Evolutionary conservation across 2,329 filamentous ascomycete species (phyloP), one percentile per base, ranked within the genome.

Genomic region (Microdochium bolleyi): DNA sequence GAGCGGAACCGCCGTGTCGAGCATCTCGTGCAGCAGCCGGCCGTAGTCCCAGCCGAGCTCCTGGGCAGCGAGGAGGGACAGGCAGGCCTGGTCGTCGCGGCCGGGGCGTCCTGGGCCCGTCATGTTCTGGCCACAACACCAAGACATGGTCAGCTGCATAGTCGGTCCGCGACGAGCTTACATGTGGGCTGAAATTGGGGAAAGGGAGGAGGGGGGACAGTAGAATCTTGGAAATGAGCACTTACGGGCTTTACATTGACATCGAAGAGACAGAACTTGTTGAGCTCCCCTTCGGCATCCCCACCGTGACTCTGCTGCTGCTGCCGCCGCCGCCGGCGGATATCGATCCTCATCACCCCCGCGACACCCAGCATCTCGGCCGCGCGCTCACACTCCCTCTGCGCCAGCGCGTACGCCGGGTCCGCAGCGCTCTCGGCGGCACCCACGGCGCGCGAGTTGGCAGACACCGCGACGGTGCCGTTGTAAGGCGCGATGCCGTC

Each of bases 161-260:
- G n/a, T n/a, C n/a, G n/a, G n/a, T n/a, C n/a, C n/a, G n/a, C n/a
- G n/a, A n/a, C n/a, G n/a, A n/a, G n/a, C n/a, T n/a, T n/a, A n/a
- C n/a, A n/a, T n/a, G n/a, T n/a, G n/a, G n/a, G n/a, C n/a, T 37
- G 37, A 44, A 16, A 32, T 34, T 16, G 19, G 22, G 24, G 14
- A 16, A 24, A 30, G 24, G 9, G 30, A 30, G 30, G 49, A 48
- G 41, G 19, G 21, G 21, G 21, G 41, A 46, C 8, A 46, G 41
- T 9, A 21, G 41, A 55, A 60, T 61, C 57, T 56, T 51, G 41
- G 44, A 24, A n/a, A n/a, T n/a, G n/a, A n/a, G n/a, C n/a, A 66
- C 70, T 64, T 61, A 73, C 71, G 16, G 74, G 74, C 58, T 78
- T 77, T 71, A 78, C 75, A 52, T 78, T 78, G 13, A 78, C 66